phyloP scores from a whole-genome alignment of 345 rosid genomes.

The Euphorbia tirucalli region DNA sequence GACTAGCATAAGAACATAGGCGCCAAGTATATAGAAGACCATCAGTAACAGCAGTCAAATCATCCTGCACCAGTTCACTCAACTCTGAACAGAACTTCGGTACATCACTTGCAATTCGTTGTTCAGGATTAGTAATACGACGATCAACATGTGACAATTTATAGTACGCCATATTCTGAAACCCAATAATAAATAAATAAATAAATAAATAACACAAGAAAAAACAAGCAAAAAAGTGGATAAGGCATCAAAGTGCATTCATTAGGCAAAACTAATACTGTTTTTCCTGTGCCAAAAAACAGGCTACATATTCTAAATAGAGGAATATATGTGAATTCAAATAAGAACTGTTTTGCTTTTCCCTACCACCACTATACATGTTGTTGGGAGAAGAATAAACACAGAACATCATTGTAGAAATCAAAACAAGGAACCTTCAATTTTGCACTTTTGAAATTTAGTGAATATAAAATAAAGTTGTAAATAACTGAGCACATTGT shows the following conservation, averaged over 20 bases:
- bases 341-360: neutral
- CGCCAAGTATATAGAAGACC: constrained; percentile 92
- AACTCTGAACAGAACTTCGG: constrained; percentile 95
- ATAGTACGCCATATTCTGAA: constrained; percentile 98
- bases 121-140: constrained; percentile 89
- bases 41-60: constrained; percentile 84
- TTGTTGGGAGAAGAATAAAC: too few relatives aligned
- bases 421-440: neutral
- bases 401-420: neutral
- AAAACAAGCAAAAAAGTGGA: neutral
- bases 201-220: constrained; percentile 2
- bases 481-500: neutral
- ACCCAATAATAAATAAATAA: constrained; percentile 15
- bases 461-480: neutral
- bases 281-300: neutral
- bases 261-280: neutral
- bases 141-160: constrained; percentile 96
- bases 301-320: neutral
- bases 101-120: constrained; percentile 91
- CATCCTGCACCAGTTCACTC: constrained; percentile 90
- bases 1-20: constrained; percentile 94
- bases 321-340: neutral
- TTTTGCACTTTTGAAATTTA: neutral
- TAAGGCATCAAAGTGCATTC: neutral
- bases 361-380: neutral